Evolutionary conservation across 768 basidiomycete genomes (phyloP).

Genomic region (Thelephora aurantiotincta): DNA sequence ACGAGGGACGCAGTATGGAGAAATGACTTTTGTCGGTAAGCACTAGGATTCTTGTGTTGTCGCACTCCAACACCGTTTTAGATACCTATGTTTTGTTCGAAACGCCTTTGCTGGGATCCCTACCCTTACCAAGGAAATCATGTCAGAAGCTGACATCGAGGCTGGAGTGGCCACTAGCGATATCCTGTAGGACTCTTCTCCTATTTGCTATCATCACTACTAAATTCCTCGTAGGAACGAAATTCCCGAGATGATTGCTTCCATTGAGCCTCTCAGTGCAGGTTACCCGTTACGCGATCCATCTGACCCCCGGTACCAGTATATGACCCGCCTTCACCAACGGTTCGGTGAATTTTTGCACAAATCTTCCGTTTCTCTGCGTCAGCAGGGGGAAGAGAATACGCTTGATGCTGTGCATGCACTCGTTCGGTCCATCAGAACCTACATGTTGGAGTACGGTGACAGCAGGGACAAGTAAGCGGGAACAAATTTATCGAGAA

Average conservation of each 20-base stretch:
- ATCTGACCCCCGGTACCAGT: conserved; percentile 48
- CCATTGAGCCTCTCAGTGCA: conserved; percentile 42
- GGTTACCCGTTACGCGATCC: conserved; percentile 58
- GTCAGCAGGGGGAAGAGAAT: conserved; percentile 65
- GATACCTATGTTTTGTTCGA: conserved; percentile 58
- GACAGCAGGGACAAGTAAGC: conserved; percentile 44
- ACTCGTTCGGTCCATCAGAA: conserved; percentile 55
- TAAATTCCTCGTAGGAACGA: conserved; percentile 34
- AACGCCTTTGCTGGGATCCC: conserved; percentile 67
- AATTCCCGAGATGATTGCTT: conserved; percentile 65
- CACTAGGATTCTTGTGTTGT: conserved; percentile 3
- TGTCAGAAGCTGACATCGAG: conserved; percentile 32
- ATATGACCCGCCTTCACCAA: conserved; percentile 37
- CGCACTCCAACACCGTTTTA: conserved; percentile 12
- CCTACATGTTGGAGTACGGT: conserved; percentile 63
- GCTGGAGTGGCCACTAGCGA: conserved; percentile 39
- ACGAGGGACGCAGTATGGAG: conserved; percentile 54
- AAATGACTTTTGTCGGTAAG: conserved; percentile 74
- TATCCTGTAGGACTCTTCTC: conserved; percentile 37
- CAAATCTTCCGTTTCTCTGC: conserved; percentile 49
- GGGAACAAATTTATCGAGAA: conserved; percentile 10
- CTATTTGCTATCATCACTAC: background rate
- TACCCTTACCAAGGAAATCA: conserved; percentile 41
- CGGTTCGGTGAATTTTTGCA: conserved; percentile 63
- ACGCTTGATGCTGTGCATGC: conserved; percentile 71